These are phyloP conservation scores for Globisporangium megalacanthum DNA, from an alignment of 352 stramenopile species.

Conservation along the genomic window DNA sequence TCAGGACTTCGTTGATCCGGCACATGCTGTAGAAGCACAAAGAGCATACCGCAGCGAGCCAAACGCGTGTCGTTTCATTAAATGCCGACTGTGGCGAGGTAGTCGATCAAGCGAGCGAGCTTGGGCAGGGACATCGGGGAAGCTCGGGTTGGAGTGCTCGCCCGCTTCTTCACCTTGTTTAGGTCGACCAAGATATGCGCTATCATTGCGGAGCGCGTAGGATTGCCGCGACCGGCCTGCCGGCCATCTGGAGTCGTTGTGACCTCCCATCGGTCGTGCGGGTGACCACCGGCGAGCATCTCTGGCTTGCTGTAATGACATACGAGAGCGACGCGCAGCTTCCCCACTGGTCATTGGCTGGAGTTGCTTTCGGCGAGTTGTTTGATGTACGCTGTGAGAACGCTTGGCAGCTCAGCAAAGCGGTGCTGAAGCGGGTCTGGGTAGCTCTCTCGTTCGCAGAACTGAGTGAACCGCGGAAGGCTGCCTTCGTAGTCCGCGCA, in stretches of 20 bases:
- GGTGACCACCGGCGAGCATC: neutral
- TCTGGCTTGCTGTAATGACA: neutral
- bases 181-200: conserved; percentile 7
- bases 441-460: conserved; percentile 16
- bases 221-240: conserved; percentile 1
- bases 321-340: neutral
- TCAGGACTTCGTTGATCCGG: conserved; percentile 13
- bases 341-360: neutral
- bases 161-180: conserved; percentile 6
- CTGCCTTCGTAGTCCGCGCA: conserved; percentile 17
- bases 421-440: conserved; percentile 15
- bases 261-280: neutral
- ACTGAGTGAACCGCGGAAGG: conserved; percentile 15
- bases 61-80: conserved; percentile 13
- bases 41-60: conserved; percentile 3
- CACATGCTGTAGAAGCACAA: conserved; percentile 21
- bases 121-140: conserved; percentile 8
- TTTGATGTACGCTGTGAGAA: conserved; percentile 20
- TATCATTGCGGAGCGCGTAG: conserved; percentile 5
- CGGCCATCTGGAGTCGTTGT: neutral
- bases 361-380: conserved; percentile 5
- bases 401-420: conserved; percentile 18
- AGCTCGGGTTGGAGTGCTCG: conserved; percentile 1
- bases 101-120: conserved; percentile 1
- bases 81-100: conserved; percentile 3